phyloP scores from a whole-genome alignment of 2,329 filamentous ascomycete genomes.

The Eurotiales sp. region DNA sequence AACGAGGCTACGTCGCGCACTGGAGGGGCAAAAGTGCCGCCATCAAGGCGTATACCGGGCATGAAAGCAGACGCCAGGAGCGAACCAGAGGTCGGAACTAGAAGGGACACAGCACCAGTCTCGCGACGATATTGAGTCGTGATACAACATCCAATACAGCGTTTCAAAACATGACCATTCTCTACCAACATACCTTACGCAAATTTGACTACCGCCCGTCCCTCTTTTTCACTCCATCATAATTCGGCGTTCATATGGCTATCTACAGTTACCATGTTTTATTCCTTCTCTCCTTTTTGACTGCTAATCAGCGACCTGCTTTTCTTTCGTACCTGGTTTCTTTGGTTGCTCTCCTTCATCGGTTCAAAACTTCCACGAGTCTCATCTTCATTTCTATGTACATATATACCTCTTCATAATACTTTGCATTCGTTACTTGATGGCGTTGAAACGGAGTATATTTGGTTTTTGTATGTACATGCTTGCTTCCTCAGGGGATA shows the following conservation, averaged over 20 bases:
- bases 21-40: conserved; percentile 23
- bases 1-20: conserved; percentile 31
- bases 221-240: background rate
- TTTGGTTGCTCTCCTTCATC: background rate
- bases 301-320: background rate
- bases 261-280: background rate
- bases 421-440: background rate
- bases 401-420: background rate
- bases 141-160: too few species aligned
- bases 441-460: background rate
- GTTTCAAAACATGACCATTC: background rate
- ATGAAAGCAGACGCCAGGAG: conserved; percentile 28
- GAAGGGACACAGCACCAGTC: conserved; percentile 38
- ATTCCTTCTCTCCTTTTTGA: background rate
- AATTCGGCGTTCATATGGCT: background rate
- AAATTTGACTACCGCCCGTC: background rate
- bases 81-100: conserved; percentile 26
- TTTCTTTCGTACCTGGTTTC: background rate
- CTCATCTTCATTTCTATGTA: background rate
- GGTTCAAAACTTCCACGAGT: background rate
- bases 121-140: conserved; percentile 26
- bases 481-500: background rate
- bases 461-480: background rate
- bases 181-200: conserved; percentile 8
- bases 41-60: conserved; percentile 32